Evolutionary conservation across 768 basidiomycete species (phyloP).

Genomic region (Pulveroboletus frians): DNA sequence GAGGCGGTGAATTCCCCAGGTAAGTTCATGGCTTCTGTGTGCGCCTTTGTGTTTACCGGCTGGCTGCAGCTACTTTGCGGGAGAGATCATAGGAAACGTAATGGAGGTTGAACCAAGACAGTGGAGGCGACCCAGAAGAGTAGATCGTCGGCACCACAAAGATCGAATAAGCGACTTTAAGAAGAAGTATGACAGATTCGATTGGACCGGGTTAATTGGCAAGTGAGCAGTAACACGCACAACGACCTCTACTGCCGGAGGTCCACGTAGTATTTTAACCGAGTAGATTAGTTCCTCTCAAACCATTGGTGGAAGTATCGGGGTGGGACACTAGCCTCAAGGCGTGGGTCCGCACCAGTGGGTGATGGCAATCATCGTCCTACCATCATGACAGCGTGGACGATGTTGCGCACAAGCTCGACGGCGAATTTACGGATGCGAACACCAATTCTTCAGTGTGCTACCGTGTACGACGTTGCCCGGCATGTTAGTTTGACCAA

Average conservation of each 20-base stretch:
- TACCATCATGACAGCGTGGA: background rate
- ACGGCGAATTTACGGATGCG: background rate
- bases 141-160: slow-evolving; percentile 67
- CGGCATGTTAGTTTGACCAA: background rate
- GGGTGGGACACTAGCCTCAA: background rate
- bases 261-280: background rate
- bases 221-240: slow-evolving; percentile 11
- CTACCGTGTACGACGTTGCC: background rate
- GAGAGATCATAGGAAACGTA: slow-evolving; percentile 90
- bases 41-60: slow-evolving; percentile 3
- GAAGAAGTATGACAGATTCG: slow-evolving; percentile 69
- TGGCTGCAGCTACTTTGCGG: slow-evolving; percentile 76
- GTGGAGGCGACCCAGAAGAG: slow-evolving; percentile 76
- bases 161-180: slow-evolving; percentile 67
- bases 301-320: background rate
- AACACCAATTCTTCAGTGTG: background rate
- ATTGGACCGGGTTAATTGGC: slow-evolving; percentile 77
- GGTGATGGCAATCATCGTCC: too few species aligned
- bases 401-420: slow-evolving; percentile 4
- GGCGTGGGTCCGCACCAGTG: too few species aligned
- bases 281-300: background rate
- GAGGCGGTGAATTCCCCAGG: slow-evolving; percentile 88
- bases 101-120: slow-evolving; percentile 80
- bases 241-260: background rate
- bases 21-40: slow-evolving; percentile 31